Percentiles rank a stretch among this genome's conserved stretches.
Conservation (phyloP, 2,329 filamentous ascomycete species). For the Dothideomycetidae sp. region DNA sequence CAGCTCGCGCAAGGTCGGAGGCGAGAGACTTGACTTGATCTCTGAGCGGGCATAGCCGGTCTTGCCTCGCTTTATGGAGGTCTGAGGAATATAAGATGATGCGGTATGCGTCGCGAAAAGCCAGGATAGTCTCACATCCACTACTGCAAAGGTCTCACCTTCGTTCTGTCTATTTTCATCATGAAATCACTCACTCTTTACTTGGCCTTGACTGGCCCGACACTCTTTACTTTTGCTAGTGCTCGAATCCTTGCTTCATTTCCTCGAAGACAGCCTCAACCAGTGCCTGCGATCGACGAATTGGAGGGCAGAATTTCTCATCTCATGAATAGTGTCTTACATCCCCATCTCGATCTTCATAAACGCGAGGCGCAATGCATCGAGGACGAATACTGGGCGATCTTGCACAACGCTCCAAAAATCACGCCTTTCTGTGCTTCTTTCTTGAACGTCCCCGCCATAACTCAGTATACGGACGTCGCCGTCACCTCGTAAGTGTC, state of each 20-base stretch:
- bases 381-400: slow-evolving; percentile 16
- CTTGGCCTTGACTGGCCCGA: slow-evolving; percentile 10
- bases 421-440: slow-evolving; percentile 11
- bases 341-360: slow-evolving; percentile 11
- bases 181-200: slow-evolving; percentile 11
- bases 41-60: too few species aligned
- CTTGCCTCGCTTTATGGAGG: too few species aligned
- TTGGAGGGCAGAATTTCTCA: slow-evolving; percentile 17
- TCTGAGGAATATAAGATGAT: too few species aligned
- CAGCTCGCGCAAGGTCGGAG: too few species aligned
- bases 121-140: too few species aligned
- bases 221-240: slow-evolving; percentile 12
- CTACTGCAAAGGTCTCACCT: too few species aligned
- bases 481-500: slow-evolving; percentile 19
- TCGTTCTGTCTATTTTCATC: too few species aligned
- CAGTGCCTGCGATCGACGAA: slow-evolving; percentile 18
- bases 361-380: slow-evolving; percentile 14
- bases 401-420: slow-evolving; percentile 17
- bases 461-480: slow-evolving; percentile 15
- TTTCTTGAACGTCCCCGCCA: slow-evolving; percentile 7
- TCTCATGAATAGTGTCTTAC: slow-evolving; percentile 17
- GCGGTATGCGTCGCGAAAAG: too few species aligned
- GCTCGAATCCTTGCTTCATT: too few species aligned
- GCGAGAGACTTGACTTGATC: too few species aligned
- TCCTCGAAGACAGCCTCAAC: slow-evolving; percentile 12